Evolutionary conservation across 768 basidiomycete genomes (phyloP).

Genomic region (Leccinum sublutescens): DNA sequence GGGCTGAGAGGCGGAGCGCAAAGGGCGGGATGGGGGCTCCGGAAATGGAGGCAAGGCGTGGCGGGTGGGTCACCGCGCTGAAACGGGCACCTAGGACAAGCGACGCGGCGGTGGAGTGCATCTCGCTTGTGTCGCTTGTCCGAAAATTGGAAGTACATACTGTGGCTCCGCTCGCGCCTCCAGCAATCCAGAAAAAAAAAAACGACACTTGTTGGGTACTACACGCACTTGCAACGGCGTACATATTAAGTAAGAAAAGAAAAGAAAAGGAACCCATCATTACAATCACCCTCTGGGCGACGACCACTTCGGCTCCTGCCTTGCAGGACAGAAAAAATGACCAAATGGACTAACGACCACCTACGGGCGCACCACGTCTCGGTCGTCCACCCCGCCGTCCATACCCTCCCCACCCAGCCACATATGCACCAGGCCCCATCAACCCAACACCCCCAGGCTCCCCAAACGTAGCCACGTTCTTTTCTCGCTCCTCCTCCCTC

Average conservation of each 20-base stretch:
- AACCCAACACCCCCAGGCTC: slow-evolving; percentile 78
- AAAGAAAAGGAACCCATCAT: background rate
- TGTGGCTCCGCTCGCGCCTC: too few relatives aligned
- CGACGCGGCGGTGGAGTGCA: too few relatives aligned
- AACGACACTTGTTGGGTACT: background rate
- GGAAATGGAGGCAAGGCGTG: too few relatives aligned
- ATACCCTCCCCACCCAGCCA: slow-evolving; percentile 76
- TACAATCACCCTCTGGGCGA: background rate
- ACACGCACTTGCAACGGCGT: background rate
- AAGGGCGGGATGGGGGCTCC: too few relatives aligned
- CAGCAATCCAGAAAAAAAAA: background rate
- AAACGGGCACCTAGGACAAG: too few relatives aligned
- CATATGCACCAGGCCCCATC: slow-evolving; percentile 76
- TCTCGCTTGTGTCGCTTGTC: too few relatives aligned
- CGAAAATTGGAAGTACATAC: too few relatives aligned
- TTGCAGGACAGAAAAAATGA: background rate
- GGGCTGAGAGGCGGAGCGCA: too few relatives aligned
- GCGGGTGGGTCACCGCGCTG: too few relatives aligned
- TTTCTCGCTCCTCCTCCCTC: slow-evolving; percentile 80
- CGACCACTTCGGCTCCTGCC: background rate
- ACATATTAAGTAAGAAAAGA: background rate
- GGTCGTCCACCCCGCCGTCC: slow-evolving; percentile 49
- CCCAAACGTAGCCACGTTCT: slow-evolving; percentile 85
- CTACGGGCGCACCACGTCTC: slow-evolving; percentile 30
- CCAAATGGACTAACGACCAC: slow-evolving; percentile 17